Conservation (phyloP, 495 filamentous ascomycete genomes). For the Penicillium paxilli region DNA sequence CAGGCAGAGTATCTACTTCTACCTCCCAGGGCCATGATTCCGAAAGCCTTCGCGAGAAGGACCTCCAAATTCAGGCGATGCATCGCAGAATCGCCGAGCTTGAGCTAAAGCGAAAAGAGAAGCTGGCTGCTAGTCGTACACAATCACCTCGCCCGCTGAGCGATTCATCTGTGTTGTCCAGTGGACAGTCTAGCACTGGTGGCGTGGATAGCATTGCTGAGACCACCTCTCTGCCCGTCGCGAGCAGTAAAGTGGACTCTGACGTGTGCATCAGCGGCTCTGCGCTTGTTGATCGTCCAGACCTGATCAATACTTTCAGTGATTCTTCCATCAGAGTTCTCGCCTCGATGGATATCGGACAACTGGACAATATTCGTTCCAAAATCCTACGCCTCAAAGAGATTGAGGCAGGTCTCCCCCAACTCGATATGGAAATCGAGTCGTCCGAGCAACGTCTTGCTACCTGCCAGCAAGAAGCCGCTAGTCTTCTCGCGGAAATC, state of each 20-base stretch:
- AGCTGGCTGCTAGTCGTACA: constrained; percentile 41
- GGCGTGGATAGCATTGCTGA: constrained; percentile 12
- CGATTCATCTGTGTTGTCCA: constrained; percentile 18
- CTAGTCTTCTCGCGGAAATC: constrained; percentile 58
- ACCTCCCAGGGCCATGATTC: constrained; percentile 38
- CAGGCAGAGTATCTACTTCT: constrained; percentile 25
- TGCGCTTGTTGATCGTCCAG: constrained; percentile 2
- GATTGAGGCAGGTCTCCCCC: constrained; percentile 58
- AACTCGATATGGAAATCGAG: constrained; percentile 55
- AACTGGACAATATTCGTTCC: constrained; percentile 25
- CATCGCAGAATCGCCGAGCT: constrained; percentile 74
- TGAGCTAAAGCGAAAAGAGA: constrained; percentile 65
- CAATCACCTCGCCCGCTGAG: constrained; percentile 32
- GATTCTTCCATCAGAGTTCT: constrained; percentile 12
- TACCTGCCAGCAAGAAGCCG: constrained; percentile 56
- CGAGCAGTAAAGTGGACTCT: not conserved
- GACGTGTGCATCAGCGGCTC: not conserved
- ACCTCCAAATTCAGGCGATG: constrained; percentile 71
- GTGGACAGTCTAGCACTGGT: constrained; percentile 8
- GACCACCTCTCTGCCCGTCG: constrained; percentile 1
- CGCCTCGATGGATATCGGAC: constrained; percentile 17
- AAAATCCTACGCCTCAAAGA: constrained; percentile 50
- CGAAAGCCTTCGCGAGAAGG: constrained; percentile 60
- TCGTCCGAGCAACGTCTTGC: constrained; percentile 48
- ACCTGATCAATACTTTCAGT: constrained; percentile 10